These are phyloP conservation scores for Eucalyptus melliodora DNA, from an alignment of 345 rosid genomes.

Conservation along the genomic window DNA sequence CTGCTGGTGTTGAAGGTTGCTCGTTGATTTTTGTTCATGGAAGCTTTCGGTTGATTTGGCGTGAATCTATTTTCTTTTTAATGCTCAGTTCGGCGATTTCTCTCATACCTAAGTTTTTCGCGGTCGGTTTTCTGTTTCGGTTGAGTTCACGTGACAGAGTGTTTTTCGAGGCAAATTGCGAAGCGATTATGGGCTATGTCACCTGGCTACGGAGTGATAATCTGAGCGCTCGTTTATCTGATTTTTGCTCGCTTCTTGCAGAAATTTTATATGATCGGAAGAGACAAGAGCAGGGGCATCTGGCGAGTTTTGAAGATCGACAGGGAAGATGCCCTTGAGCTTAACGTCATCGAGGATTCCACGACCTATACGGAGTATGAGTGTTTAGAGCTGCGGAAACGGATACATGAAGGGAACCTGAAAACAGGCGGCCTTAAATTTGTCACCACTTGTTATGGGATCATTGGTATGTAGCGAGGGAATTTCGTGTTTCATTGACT, in stretches of 20 bases:
- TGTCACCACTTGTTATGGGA: slow-evolving; percentile 72
- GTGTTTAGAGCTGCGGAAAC: slow-evolving; percentile 44
- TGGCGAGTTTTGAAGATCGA: slow-evolving; percentile 86
- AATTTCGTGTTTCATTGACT: background rate
- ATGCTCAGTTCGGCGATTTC: background rate
- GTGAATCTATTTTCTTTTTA: background rate
- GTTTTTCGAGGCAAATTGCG: background rate
- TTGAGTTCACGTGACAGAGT: background rate
- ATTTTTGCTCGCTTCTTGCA: slow-evolving; percentile 6
- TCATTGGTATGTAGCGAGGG: slow-evolving; percentile 46
- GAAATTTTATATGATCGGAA: slow-evolving; percentile 86
- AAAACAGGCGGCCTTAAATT: slow-evolving; percentile 79
- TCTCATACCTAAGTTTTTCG: background rate
- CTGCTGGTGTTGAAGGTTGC: background rate
- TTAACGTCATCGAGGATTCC: slow-evolving; percentile 56
- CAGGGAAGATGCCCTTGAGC: slow-evolving; percentile 57
- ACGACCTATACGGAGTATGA: slow-evolving; percentile 54
- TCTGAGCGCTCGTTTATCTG: background rate
- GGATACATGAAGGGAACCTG: slow-evolving; percentile 80
- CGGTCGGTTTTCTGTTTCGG: background rate
- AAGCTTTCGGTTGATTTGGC: background rate
- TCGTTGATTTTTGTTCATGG: background rate
- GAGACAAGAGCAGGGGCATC: slow-evolving; percentile 47
- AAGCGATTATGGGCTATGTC: background rate
- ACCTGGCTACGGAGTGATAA: background rate